These are phyloP conservation scores for Sedum album DNA, from an alignment of 164 flowering plant species.

Conservation along the genomic window DNA sequence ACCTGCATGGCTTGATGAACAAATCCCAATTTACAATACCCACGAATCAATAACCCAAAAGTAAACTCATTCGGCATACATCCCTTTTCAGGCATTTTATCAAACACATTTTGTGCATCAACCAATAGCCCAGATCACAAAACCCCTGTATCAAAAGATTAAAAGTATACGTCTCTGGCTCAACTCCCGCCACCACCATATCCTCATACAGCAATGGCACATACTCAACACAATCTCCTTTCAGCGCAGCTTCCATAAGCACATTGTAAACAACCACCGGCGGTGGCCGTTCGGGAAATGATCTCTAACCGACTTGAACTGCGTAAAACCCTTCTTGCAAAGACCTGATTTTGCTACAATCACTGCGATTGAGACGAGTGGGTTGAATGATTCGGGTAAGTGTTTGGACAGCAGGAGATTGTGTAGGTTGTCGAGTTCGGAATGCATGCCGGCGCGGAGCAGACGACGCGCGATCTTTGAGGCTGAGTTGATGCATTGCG, in stretches of 20 bases:
- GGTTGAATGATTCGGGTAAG: slow-evolving; percentile 17
- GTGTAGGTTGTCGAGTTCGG: slow-evolving; percentile 50
- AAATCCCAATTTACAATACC: slow-evolving; percentile 62
- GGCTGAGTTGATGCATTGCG: slow-evolving; percentile 22
- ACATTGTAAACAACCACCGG: slow-evolving; percentile 48
- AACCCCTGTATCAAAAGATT: slow-evolving; percentile 54
- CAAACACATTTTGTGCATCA: slow-evolving; percentile 68
- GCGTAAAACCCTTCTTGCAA: slow-evolving; percentile 40
- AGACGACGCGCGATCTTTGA: slow-evolving; percentile 53
- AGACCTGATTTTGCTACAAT: slow-evolving; percentile 34
- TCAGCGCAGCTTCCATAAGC: slow-evolving; percentile 40
- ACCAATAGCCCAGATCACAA: slow-evolving; percentile 56
- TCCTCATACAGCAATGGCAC: slow-evolving; percentile 61
- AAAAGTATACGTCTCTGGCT: slow-evolving; percentile 67
- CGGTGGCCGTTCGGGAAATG: slow-evolving; percentile 43
- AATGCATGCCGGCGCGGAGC: slow-evolving; percentile 40
- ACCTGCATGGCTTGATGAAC: slow-evolving; percentile 39
- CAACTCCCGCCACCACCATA: slow-evolving; percentile 43
- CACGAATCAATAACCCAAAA: slow-evolving; percentile 78
- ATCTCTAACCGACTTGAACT: slow-evolving; percentile 46
- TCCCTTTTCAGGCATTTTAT: slow-evolving; percentile 70
- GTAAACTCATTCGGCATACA: slow-evolving; percentile 71
- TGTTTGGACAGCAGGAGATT: slow-evolving; percentile 25
- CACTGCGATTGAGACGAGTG: slow-evolving; percentile 24
- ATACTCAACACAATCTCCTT: slow-evolving; percentile 22